phyloP scores from a whole-genome alignment of 179 eudicot species.

The Vitellaria paradoxa region DNA sequence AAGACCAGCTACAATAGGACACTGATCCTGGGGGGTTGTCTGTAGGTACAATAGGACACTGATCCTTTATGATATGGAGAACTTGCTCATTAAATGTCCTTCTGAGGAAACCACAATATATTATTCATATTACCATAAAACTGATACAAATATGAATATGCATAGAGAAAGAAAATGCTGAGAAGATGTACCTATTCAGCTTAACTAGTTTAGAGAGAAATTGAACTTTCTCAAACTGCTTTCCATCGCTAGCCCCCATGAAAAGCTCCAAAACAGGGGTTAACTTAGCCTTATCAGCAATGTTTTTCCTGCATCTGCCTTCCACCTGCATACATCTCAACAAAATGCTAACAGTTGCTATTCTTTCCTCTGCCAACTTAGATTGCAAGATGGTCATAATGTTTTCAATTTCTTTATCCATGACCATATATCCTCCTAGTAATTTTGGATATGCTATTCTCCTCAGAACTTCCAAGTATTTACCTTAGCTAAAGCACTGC shows the following conservation, averaged over 20 bases:
- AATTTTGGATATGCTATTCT: slow-evolving; percentile 19
- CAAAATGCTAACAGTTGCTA: slow-evolving; percentile 38
- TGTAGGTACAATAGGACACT: slow-evolving; percentile 43
- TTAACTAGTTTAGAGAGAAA: slow-evolving; percentile 46
- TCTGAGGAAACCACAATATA: slow-evolving; percentile 18
- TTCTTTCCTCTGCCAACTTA: slow-evolving; percentile 31
- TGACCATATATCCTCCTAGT: slow-evolving; percentile 23
- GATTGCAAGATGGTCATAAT: slow-evolving; percentile 33
- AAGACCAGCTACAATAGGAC: slow-evolving; percentile 44
- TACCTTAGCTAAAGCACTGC: slow-evolving; percentile 29
- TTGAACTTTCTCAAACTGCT: slow-evolving; percentile 43
- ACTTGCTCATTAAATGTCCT: slow-evolving; percentile 40
- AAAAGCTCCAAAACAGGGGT: slow-evolving; percentile 35
- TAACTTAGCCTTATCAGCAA: slow-evolving; percentile 41
- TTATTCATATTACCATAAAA: neutral
- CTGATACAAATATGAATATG: neutral
- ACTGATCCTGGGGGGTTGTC: slow-evolving; percentile 38
- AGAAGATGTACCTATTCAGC: slow-evolving; percentile 34
- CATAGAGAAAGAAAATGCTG: neutral
- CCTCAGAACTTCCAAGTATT: slow-evolving; percentile 28
- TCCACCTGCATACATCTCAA: slow-evolving; percentile 43
- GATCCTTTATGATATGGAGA: slow-evolving; percentile 39
- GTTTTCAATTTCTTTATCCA: slow-evolving; percentile 21
- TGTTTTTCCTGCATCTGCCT: too few relatives aligned
- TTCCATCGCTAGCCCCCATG: slow-evolving; percentile 28